Base-by-base conservation (phyloP, 2,329 filamentous ascomycete genomes). In the Diaporthe amygdali region DNA sequence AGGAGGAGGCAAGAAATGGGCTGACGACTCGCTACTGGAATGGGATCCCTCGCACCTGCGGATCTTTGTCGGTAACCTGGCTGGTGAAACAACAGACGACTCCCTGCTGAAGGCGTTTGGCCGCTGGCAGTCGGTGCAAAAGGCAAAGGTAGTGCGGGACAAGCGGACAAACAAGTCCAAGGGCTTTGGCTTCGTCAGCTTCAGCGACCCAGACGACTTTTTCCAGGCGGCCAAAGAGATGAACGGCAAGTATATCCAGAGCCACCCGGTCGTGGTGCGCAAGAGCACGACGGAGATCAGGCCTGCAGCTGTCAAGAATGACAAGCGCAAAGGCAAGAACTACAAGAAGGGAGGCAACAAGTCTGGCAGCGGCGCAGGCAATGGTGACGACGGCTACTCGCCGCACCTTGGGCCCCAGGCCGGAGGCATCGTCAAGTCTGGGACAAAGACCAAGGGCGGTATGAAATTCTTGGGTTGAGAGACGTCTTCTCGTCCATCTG, bases 221-320 rank as follows among this genome's bases (percentile, higher is more conserved):
- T 98, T 99, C 86, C 91, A 94, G 77, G 96, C 96, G 2, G 96
- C 95, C 77, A 95, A 96, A 84, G 96, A 98, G 84, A 98, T 98
- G 96, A 94, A 98, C 78, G 95, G 95, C 76, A 98, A 99, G 84
- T 99, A 99, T 83, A 98, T 99, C 79, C 96, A 97, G 77, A 98
- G 95, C 80, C 96, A 98, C 81, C 96, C 96, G 0, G 94, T 98
- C 34, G 86, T 94, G 32, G 89, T 98, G 75, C 92, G 93, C 81
- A 94, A 96, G 81, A 94, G 94, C 75, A 97, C 92, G 76, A 97
- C 96, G 7, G 95, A 98, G 81, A 94, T 99, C 81, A 94, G 94
- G 79, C 90, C 94, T 5, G 87, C 91, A 15, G 88, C 87, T n/a
- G 88, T 90, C 76, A 91, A 90, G 77, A 92, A 93, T 71, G 88